Evolutionary conservation across 768 basidiomycete genomes (phyloP), one percentile per base, ranked within the genome.

Genomic region (Boletus rufocinnamomeus): DNA sequence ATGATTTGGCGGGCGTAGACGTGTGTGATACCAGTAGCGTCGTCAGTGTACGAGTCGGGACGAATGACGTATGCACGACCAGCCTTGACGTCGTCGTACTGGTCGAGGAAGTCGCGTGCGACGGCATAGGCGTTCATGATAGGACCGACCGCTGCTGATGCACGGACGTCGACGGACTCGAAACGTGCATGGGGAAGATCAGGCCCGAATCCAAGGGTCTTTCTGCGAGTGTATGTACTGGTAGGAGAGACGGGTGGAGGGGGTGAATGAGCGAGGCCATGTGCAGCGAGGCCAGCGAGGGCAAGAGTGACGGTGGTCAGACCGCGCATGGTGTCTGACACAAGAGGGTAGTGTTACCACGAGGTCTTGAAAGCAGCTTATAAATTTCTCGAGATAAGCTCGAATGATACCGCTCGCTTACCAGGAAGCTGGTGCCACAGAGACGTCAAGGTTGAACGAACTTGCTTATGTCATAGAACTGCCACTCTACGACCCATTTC

Each of bases 161-260:
- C 64, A 0, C 2, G 47, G 25, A 54, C 38, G 71, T 78, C 74
- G 10, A 82, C 77, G 8, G 85, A 76, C 55, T 76, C 72, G 75
- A 87, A 92, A 50, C 82, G 82, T 6, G 88, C 87, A 65, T 93
- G 88, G 5, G 85, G 83, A 61, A 87, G 87, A n/a, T 80, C 76
- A 6, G 94, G 93, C 1, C 95, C 95, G 69, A 96, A 97, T 25
- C 88, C 87, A 55, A 98, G 82, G 0, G 95, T 84, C 88, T 97
- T 97, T 68, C 95, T 86, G 54, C 74, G 75, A 17, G 35, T 0
- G 14, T n/a, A 2, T 0, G 34, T 23, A 10, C 0, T 54, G 5
- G 54, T 2, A 10, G 64, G 57, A 1, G 58, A 38, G 54, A 54
- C 25, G 0, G 62, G 66, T 0, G 63, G 63, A 14, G 71, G 72